Evolutionary conservation across 73 alveolate genomes (phyloP).

Genomic region (Tetrahymena malaccensis): DNA sequence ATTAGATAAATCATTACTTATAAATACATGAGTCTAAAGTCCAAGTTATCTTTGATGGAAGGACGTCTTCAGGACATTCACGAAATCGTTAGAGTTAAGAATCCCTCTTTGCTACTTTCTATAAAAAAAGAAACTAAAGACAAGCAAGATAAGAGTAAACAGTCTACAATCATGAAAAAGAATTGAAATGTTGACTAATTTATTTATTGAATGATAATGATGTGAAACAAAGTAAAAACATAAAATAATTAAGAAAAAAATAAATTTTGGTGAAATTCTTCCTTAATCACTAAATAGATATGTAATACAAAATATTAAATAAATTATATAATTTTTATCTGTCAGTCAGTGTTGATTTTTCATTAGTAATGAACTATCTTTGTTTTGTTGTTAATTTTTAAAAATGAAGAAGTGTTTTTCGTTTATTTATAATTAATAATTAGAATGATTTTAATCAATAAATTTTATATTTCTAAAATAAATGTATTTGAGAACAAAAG

Average conservation of each 20-base stretch:
- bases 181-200: neutral
- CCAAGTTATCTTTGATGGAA: constrained; percentile 16
- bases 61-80: constrained; percentile 18
- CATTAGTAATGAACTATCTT: neutral
- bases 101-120: constrained; percentile 15
- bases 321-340: too few species aligned
- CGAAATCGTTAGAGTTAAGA: constrained; percentile 41
- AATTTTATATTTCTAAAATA: too few species aligned
- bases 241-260: too few species aligned
- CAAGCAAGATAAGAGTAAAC: neutral
- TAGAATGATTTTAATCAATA: too few species aligned
- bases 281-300: too few species aligned
- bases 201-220: neutral
- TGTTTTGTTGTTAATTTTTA: neutral
- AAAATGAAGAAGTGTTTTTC: neutral
- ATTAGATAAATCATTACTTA: constrained; percentile 16
- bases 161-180: neutral
- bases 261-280: neutral
- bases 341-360: too few species aligned
- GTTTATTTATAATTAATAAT: too few species aligned
- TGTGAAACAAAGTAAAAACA: neutral
- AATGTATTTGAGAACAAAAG: too few species aligned
- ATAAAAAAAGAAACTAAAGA: constrained; percentile 7
- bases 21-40: constrained; percentile 16
- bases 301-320: neutral